Evolutionary conservation across 2,329 filamentous ascomycete genomes (phyloP), one percentile per base, ranked within the genome.

Genomic region (Pleoardoris graminearum): DNA sequence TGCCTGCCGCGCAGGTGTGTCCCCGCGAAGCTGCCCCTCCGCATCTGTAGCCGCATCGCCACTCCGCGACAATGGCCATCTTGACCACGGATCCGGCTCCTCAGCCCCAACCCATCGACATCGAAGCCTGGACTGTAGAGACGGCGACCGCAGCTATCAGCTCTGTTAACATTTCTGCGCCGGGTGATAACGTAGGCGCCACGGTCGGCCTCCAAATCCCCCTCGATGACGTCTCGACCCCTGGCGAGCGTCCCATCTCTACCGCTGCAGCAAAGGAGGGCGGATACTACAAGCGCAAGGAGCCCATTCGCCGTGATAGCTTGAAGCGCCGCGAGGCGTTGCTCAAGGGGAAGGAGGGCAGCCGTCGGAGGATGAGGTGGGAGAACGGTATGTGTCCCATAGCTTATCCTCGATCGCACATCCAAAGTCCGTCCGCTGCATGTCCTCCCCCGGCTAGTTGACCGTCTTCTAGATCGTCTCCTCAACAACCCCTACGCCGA

Each of bases 341-440:
- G 47, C 79, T 94, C 27, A 95, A 91, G 77, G 93, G 93, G 51
- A 96, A 95, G 62, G 91, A 97, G 73, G 93, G 93, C 29, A 93
- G 85, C 64, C 84, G 93, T 30, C 86, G 93, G 66, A 82, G 93
- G 44, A 87, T 93, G 64, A 83, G 93, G 50, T 97, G 92, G 91
- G 94, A 99, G 79, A 99, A 97, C 74, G 90, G 91, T 95, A 70
- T 48, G 47, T 44, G 35, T 29, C 23, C 50, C 43, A 44, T 45
- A 37, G 47, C 48, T 17, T 12, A 43, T 48, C 50, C 41, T 53
- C 56, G 38, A 48, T 1, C 25, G 10, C 43, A 27, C 38, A 35
- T 27, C 21, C 41, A 22, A 12, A 36, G 21, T 35, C 25, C 33
- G 25, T 45, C 46, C 5, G 16, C 48, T 27, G 44, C 21, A 44